Evolutionary conservation across 805 yeast species (phyloP), one percentile per base, ranked within the genome.

Genomic region (Cyberlindnera mrakii): DNA sequence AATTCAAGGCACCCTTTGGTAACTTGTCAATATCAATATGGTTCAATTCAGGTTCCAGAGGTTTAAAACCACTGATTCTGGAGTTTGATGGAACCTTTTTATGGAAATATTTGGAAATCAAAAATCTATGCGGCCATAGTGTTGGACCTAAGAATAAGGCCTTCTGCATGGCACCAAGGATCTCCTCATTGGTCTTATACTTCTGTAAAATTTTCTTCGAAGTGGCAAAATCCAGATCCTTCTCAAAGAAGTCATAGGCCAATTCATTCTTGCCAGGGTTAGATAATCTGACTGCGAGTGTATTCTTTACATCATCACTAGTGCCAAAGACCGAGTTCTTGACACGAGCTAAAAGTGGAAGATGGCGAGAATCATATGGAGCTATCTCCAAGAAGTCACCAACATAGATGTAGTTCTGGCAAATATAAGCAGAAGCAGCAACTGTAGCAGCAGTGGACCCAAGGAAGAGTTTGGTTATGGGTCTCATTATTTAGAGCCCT

Each of bases 81-180:
- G 51, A 48, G 23, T 43, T 39, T 14, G 35, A 38, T 9, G 42
- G 40, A 5, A 37, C 36, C 25, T 54, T 46, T 16, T 16, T 2
- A 36, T 45, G 39, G 18, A 54, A 41, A 30, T 54, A 55, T 11
- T 50, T 50, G 4, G 50, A 39, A 14, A 54, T 39, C 15, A 55
- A 16, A 23, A 48, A 48, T 44, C 57, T 44, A 37, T 55, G 58
- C 11, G 52, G 49, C 43, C 45, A 47, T 8, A 55, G 38, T 6
- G 58, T 50, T 25, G 57, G 56, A 13, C 58, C 58, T 9, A 42
- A 30, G 30, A 54, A 54, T 9, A 50, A 35, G 2, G 55, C 57
- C 25, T 41, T 51, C 35, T 55, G 54, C 37, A 55, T 44, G 1
- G 48, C 45, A 11, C 44, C 45, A 9, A 55, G 39, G 5, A 53